A percentile compares a stretch with the other conserved stretches of the same genome.
Conservation (phyloP, 2,329 filamentous ascomycete species). For the Botrytis squamosa region DNA sequence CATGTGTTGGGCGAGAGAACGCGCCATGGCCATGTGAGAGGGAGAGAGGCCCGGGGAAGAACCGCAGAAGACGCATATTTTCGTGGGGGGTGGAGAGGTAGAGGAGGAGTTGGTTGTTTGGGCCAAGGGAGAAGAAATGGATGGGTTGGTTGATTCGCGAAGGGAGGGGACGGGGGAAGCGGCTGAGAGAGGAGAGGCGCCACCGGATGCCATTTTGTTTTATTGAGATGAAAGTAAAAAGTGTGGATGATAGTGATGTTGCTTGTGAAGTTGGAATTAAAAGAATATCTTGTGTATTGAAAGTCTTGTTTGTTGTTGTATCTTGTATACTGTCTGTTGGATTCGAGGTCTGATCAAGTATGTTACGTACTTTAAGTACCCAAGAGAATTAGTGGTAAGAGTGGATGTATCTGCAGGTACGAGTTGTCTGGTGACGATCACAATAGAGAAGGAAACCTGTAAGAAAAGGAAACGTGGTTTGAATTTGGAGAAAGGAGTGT, state of each 20-base stretch:
- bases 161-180: conserved; percentile 28
- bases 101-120: conserved; percentile 12
- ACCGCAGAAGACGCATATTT: conserved; percentile 68
- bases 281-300: background rate
- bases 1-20: conserved; percentile 69
- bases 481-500: background rate
- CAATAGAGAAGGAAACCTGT: background rate
- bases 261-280: background rate
- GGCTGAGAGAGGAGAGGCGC: conserved; percentile 40
- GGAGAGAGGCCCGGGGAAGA: conserved; percentile 71
- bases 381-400: background rate
- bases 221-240: background rate
- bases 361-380: background rate
- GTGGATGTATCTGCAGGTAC: conserved; percentile 11
- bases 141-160: background rate
- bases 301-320: background rate
- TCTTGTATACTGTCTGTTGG: background rate
- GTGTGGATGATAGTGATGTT: background rate
- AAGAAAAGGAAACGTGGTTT: conserved; percentile 7
- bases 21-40: conserved; percentile 67
- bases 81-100: conserved; percentile 10
- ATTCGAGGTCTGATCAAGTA: background rate
- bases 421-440: conserved; percentile 11
- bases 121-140: conserved; percentile 4
- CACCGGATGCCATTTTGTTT: conserved; percentile 44